Percentiles rank a stretch among this genome's conserved stretches.
Conservation (phyloP, 2,329 filamentous ascomycete genomes). For the Fusarium sp. region DNA sequence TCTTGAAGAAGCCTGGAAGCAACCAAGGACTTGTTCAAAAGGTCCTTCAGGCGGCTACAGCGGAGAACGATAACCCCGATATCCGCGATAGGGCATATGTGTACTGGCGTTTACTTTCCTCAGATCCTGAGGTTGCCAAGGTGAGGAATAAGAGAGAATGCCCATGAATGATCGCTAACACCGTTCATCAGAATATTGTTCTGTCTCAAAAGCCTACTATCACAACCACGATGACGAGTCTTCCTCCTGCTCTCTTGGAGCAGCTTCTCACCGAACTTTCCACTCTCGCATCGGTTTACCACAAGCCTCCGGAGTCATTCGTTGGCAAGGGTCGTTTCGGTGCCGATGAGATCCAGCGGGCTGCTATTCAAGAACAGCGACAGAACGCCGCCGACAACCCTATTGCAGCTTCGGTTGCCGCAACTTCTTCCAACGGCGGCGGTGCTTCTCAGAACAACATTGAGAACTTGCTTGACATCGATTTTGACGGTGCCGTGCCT, state of each 20-base stretch:
- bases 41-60: constrained; percentile 90
- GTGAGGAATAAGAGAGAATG: constrained; percentile 54
- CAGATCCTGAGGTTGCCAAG: constrained; percentile 90
- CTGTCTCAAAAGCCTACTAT: constrained; percentile 96
- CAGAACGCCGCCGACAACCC: constrained; percentile 94
- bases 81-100: constrained; percentile 97
- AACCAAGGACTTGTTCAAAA: constrained; percentile 93
- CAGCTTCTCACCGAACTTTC: constrained; percentile 92
- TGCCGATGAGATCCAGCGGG: constrained; percentile 92
- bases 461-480: constrained; percentile 95
- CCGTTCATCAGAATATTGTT: constrained; percentile 72
- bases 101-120: constrained; percentile 96
- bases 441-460: constrained; percentile 76
- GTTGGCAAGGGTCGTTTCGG: constrained; percentile 94
- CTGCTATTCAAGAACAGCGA: constrained; percentile 95
- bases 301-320: constrained; percentile 98
- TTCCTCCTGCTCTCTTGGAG: constrained; percentile 85
- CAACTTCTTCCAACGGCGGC: constrained; percentile 73
- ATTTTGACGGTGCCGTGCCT: constrained; percentile 92
- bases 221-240: constrained; percentile 89
- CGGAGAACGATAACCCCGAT: constrained; percentile 96
- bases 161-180: constrained; percentile 1
- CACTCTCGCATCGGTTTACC: constrained; percentile 95
- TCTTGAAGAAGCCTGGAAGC: constrained; percentile 94
- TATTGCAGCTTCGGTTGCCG: constrained; percentile 84